Base-by-base conservation (phyloP, 306 rosid genomes). In the Alnus rubra region DNA sequence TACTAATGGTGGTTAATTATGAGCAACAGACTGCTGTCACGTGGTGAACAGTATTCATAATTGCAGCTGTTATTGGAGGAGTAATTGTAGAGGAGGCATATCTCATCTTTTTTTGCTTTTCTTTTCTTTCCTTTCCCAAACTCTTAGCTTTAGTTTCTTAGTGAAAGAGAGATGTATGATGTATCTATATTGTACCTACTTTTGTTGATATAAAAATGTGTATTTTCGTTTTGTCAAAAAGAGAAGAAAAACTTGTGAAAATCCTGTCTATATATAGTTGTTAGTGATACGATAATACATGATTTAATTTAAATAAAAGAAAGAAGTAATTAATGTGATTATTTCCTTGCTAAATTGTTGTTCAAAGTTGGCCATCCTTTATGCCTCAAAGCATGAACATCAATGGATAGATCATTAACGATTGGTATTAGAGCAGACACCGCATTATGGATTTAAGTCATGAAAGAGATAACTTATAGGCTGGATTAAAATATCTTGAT, bases 61-160 rank as follows among this genome's bases (percentile, higher is more conserved):
- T 75, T 83, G 80, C 76, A 74, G 68, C 75, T 35, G 51, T 73
- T 49, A 80, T 47, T 37, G 39, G 39, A 48, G 47, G 81, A 42
- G 51, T 42, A 52, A 31, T 33, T 59, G 23, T 60, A 59, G 47
- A 55, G 52, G 55, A 23, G 28, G 28, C 28, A 23, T 23, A 23
- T 23, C 28, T 23, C 49, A 67, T 23, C 11, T 39, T 28, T 12
- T 48, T 60, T 58, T n/a, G 18, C 14, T 51, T 74, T 16, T 53
- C 10, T 9, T 49, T 76, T 7, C 53, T 39, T 71, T 47, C 16
- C 59, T 63, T 63, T 35, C n/a, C n/a, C 42, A 63, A 63, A 13
- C 33, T 60, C 39, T 33, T 14, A 13, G 69, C 1, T 63, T 2
- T 63, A 33, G 45, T 35, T 63, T 4, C 7, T 33, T 33, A 56